phyloP scores from a whole-genome alignment of 1,284 basidiomycete genomes.

The Ganoderma boninense region DNA sequence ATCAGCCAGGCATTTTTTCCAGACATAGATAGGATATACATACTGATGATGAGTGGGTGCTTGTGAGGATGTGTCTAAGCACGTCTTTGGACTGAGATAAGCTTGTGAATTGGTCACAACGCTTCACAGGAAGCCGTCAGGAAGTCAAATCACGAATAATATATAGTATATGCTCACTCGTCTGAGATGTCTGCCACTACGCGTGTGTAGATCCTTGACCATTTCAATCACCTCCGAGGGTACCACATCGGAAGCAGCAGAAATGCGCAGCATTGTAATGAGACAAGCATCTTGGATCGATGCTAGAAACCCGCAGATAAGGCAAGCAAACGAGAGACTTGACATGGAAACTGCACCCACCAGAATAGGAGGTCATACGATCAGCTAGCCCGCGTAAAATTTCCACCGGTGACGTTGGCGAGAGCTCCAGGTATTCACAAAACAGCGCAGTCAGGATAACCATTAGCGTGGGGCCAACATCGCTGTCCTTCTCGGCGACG shows the following conservation, averaged over 20 bases:
- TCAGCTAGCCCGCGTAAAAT: constrained; percentile 60
- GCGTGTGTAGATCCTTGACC: constrained; percentile 54
- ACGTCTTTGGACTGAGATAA: constrained; percentile 52
- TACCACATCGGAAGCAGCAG: constrained; percentile 63
- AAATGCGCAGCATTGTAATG: constrained; percentile 71
- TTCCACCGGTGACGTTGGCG: constrained; percentile 58
- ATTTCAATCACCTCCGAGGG: constrained; percentile 51
- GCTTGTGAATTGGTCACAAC: constrained; percentile 70
- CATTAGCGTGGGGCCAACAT: constrained; percentile 64
- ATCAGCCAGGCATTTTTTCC: neutral
- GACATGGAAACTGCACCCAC: constrained; percentile 48
- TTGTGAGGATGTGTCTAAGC: constrained; percentile 55
- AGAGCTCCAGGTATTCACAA: constrained; percentile 62
- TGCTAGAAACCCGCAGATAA: constrained; percentile 47
- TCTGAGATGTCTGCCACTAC: constrained; percentile 60
- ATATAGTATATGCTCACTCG: constrained; percentile 45
- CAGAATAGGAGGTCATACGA: constrained; percentile 52
- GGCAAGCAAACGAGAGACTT: neutral
- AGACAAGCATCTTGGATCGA: constrained; percentile 75
- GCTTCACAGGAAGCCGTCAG: constrained; percentile 54
- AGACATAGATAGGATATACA: constrained; percentile 29
- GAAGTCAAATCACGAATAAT: too few relatives aligned
- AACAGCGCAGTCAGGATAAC: constrained; percentile 70
- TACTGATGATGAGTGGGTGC: constrained; percentile 60
- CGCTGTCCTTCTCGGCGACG: constrained; percentile 53